Percentiles rank a stretch among this genome's conserved stretches.
These are phyloP conservation scores for Cylindrodendrum hubeiense DNA, from an alignment of 2,329 filamentous ascomycete species.

Conservation along the genomic window DNA sequence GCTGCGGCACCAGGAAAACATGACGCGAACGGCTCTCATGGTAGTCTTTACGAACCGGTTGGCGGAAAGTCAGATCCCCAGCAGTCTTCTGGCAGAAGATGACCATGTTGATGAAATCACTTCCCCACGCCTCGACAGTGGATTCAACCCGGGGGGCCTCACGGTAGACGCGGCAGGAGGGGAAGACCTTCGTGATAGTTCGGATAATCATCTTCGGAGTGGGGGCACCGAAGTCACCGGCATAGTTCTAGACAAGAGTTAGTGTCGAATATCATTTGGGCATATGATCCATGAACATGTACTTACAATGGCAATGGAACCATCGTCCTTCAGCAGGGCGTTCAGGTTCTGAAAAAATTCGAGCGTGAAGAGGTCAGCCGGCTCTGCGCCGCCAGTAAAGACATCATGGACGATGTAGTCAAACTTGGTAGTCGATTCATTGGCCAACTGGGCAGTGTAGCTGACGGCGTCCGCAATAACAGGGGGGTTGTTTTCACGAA, in stretches of 20 bases:
- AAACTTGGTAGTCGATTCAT: constrained; percentile 65
- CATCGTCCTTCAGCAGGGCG: constrained; percentile 79
- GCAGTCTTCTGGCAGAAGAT: constrained; percentile 85
- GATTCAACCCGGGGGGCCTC: constrained; percentile 72
- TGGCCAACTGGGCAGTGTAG: constrained; percentile 67
- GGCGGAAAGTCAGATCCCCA: constrained; percentile 72
- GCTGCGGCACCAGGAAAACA: constrained; percentile 77
- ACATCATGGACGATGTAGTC: constrained; percentile 98
- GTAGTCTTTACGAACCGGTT: constrained; percentile 73
- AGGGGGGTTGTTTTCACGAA: constrained; percentile 82
- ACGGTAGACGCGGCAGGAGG: constrained; percentile 91
- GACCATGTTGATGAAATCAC: constrained; percentile 95
- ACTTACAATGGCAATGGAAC: constrained; percentile 88
- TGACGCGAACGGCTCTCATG: constrained; percentile 78
- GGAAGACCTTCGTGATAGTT: constrained; percentile 86
- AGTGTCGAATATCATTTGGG: constrained; percentile 22
- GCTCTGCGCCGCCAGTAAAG: constrained; percentile 96
- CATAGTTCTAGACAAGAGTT: constrained; percentile 79
- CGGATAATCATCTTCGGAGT: constrained; percentile 83
- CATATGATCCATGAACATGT: background rate
- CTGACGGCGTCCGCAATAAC: constrained; percentile 84
- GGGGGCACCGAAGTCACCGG: constrained; percentile 84
- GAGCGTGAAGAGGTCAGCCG: constrained; percentile 86
- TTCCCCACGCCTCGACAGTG: constrained; percentile 59
- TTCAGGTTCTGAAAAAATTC: constrained; percentile 83